Base-by-base conservation (phyloP, 192 early-diverging fungal species). In the Podochytrium sp. region DNA sequence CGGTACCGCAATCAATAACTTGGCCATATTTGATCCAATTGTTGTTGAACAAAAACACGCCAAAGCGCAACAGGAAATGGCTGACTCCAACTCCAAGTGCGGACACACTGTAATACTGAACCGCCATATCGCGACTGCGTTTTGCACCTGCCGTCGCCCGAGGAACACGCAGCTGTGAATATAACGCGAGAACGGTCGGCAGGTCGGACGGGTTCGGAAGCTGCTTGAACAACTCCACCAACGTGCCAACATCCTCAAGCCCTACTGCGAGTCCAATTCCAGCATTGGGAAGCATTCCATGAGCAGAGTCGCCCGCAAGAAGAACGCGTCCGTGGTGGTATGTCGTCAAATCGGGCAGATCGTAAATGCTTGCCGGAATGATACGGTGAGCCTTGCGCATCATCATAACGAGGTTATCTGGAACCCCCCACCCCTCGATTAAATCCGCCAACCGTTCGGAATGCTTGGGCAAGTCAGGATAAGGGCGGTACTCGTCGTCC, bases 231-330 rank as follows among this genome's bases (percentile, higher is more conserved):
- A 78, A 47, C 23, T 77, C 73, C 3, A 50, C n/a, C 3, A 78
- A 43, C 10, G 66, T 55, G 40, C 62, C 71, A 25, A 53, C 71
- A 50, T 78, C 77, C 38, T 78, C 77, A 6, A 78, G 63, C 0
- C 65, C 74, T 20, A 33, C 23, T 4, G 51, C 40, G 25, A 47
- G 23, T 35, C 77, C 77, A 40, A 70, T 63, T 3, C 77, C 77
- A 51, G 78, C 53, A 57, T 62, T 30, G 33, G 77, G 77, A 10
- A 41, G 34, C 65, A 74, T 78, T 2, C 65, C 65, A 71, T 78
- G 77, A 2, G 73, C 77, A 23, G 71, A 10, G 43, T 73, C 71
- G 1, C 71, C 71, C 25, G 47, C 29, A 5, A 73, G 12, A n/a
- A 73, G 18, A 5, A 73, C 71, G n/a, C 58, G 49, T 30, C 71